A percentile compares a stretch with the other conserved stretches of the same genome.
Evolutionary conservation across 768 basidiomycete species (phyloP).

Genomic region (Leccinum subgranulosum): DNA sequence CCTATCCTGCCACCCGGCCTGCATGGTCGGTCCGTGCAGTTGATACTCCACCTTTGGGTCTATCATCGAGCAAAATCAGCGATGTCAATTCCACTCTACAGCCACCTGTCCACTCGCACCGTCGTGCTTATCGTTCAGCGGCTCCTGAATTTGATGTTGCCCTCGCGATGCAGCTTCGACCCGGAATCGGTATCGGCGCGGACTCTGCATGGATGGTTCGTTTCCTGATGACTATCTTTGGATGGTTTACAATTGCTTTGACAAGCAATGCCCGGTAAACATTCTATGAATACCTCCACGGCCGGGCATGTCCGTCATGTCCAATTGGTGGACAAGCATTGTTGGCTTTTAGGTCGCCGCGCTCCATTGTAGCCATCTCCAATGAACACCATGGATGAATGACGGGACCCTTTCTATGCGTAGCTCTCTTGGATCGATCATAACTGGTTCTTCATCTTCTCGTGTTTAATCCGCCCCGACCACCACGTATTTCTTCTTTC

Average conservation of each 20-base stretch:
- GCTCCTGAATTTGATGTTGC: constrained; percentile 58
- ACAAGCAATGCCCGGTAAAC: constrained; percentile 32
- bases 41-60: constrained; percentile 19
- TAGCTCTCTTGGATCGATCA: constrained; percentile 1
- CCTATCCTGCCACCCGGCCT: constrained; percentile 19
- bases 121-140: constrained; percentile 38
- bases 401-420: constrained; percentile 5
- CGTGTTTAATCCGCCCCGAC: neutral
- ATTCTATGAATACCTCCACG: neutral
- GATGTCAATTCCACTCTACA: constrained; percentile 5
- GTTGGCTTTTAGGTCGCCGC: neutral
- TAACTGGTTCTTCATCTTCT: neutral
- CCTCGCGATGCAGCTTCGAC: constrained; percentile 74
- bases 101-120: constrained; percentile 18
- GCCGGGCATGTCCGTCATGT: neutral
- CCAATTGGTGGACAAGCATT: neutral
- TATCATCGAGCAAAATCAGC: constrained; percentile 6
- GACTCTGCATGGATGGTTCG: constrained; percentile 79
- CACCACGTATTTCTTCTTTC: neutral
- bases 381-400: constrained; percentile 6
- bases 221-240: constrained; percentile 77
- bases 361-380: neutral
- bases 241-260: constrained; percentile 67
- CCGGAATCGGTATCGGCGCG: constrained; percentile 65
- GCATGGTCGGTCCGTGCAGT: constrained; percentile 31